phyloP scores from a whole-genome alignment of 2,329 filamentous ascomycete species.

The Talaromyces sp. region DNA sequence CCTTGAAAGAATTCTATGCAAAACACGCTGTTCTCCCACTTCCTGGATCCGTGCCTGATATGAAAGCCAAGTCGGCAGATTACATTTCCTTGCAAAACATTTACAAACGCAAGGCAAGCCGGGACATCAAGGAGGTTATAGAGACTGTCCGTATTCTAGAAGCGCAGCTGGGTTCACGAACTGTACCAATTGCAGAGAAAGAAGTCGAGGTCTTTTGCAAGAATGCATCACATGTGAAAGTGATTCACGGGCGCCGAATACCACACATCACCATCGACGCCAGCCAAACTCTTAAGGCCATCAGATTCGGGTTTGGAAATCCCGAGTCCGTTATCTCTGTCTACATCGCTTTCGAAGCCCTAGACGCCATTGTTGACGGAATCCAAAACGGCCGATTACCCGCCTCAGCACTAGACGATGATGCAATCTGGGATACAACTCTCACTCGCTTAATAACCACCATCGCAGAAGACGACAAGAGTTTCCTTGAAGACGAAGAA shows the following conservation, averaged over 20 bases:
- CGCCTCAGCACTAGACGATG: conserved; percentile 33
- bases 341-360: conserved; percentile 62
- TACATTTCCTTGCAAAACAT: conserved; percentile 90
- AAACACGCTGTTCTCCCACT: conserved; percentile 74
- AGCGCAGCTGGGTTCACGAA: conserved; percentile 48
- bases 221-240: conserved; percentile 87
- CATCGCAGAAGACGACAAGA: conserved; percentile 42
- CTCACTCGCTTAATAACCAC: conserved; percentile 31
- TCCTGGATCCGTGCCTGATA: conserved; percentile 85
- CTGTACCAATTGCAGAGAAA: conserved; percentile 57
- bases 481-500: conserved; percentile 49
- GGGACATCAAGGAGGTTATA: conserved; percentile 74
- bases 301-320: conserved; percentile 42
- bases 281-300: conserved; percentile 46
- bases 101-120: conserved; percentile 83
- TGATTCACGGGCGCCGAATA: conserved; percentile 66
- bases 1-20: conserved; percentile 73
- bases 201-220: conserved; percentile 94
- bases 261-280: conserved; percentile 48
- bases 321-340: conserved; percentile 63
- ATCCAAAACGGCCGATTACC: conserved; percentile 47
- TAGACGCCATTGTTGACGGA: conserved; percentile 50
- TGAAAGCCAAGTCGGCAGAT: conserved; percentile 90
- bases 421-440: conserved; percentile 33
- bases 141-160: conserved; percentile 60